These are phyloP conservation scores for Silene latifolia DNA, from an alignment of 148 eudicot genomes.

Conservation along the genomic window DNA sequence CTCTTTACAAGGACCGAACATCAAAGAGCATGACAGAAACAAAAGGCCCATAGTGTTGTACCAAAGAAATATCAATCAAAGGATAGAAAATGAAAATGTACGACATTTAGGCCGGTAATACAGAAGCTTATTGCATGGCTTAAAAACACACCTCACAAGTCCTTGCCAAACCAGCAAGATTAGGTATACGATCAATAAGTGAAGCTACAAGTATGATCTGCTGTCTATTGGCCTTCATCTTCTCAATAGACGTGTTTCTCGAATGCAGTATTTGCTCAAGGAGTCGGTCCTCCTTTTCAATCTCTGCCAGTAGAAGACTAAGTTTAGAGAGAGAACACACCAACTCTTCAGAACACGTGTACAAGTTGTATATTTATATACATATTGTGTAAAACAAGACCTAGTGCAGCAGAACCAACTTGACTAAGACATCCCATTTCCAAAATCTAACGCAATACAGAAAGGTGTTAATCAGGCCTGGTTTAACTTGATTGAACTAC, in stretches of 20 bases:
- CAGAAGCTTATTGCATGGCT: conserved; percentile 2
- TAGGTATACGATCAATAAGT: conserved; percentile 93
- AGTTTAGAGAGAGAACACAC: conserved; percentile 1
- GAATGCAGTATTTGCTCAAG: conserved; percentile 65
- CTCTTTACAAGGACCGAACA: background rate
- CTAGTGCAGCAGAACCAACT: no score
- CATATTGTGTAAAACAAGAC: background rate
- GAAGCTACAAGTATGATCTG: conserved; percentile 82
- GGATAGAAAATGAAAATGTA: conserved; percentile 4
- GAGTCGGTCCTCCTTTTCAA: conserved; percentile 87
- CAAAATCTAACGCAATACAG: no score
- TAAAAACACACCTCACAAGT: conserved; percentile 77
- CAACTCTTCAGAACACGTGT: background rate
- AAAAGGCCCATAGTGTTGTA: conserved; percentile 6
- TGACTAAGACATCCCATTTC: no score
- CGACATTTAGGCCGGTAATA: background rate
- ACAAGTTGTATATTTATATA: background rate
- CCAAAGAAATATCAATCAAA: background rate
- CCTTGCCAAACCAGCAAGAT: conserved; percentile 95
- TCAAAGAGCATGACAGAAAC: conserved; percentile 1
- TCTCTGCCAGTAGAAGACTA: conserved; percentile 38
- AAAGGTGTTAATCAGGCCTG: no score
- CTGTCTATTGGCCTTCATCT: conserved; percentile 66
- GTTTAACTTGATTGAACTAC: no score
- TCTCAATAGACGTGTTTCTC: conserved; percentile 51